Evolutionary conservation across 2,329 filamentous ascomycete genomes (phyloP).

Genomic region (Diaporthe sp.): DNA sequence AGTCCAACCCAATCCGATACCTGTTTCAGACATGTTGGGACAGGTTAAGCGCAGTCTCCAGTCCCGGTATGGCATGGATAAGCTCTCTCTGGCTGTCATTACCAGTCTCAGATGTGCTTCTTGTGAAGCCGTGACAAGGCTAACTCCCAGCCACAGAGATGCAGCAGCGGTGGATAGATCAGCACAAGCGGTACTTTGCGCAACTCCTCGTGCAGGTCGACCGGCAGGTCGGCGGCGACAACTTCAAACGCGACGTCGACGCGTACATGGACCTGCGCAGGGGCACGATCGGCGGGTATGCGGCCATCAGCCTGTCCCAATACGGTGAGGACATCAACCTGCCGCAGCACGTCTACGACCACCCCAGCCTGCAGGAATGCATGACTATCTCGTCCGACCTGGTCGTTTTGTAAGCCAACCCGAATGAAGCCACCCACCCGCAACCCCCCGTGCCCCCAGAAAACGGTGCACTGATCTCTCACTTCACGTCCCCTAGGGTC

Average conservation of each 20-base stretch:
- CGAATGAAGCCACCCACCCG: background rate
- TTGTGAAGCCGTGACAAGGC: background rate
- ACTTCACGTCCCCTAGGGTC: background rate
- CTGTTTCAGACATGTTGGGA: background rate
- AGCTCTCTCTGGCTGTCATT: background rate
- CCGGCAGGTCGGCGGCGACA: background rate
- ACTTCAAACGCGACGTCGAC: background rate
- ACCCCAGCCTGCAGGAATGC: background rate
- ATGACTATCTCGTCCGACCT: background rate
- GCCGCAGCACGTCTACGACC: background rate
- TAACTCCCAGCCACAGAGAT: background rate
- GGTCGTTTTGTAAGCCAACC: background rate
- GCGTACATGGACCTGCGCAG: slow-evolving; percentile 1
- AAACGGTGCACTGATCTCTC: background rate
- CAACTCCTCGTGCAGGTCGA: background rate
- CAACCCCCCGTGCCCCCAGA: background rate
- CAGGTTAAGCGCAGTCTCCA: background rate
- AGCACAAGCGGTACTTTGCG: background rate
- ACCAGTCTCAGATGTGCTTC: background rate
- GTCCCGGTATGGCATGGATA: background rate
- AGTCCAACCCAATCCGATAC: slow-evolving; percentile 1
- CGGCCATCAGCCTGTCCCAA: background rate
- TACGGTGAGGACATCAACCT: background rate
- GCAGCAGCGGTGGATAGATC: slow-evolving; percentile 9
- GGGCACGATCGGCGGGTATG: background rate